phyloP scores from a whole-genome alignment of 2,329 filamentous ascomycete species.

The Neopestalotiopsis rosae region DNA sequence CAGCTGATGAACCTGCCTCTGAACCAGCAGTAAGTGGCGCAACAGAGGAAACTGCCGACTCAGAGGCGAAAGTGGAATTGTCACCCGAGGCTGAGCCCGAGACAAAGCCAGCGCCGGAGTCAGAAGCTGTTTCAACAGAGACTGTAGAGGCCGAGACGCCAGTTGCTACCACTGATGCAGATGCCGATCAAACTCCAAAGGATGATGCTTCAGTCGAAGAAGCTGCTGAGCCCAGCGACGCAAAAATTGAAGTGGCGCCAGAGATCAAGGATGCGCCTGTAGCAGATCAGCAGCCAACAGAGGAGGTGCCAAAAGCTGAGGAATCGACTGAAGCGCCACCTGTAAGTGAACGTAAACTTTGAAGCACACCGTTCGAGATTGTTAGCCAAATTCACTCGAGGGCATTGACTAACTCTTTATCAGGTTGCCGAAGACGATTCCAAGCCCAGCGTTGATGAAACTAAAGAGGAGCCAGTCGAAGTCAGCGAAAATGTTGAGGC shows the following conservation, averaged over 20 bases:
- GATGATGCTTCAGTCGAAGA: background rate
- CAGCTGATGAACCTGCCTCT: background rate
- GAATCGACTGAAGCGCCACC: background rate
- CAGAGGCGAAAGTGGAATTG: background rate
- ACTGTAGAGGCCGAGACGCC: background rate
- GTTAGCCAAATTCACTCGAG: background rate
- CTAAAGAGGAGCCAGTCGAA: background rate
- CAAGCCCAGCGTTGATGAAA: background rate
- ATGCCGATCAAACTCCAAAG: background rate
- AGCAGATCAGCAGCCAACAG: background rate
- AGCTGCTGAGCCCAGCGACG: background rate
- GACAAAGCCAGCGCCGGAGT: background rate
- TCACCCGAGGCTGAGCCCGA: too few relatives aligned
- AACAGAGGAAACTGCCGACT: background rate
- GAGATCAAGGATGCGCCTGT: background rate
- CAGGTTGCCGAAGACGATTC: background rate
- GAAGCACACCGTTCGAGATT: background rate
- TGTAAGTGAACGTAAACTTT: background rate
- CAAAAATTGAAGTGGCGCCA: background rate
- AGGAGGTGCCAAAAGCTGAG: background rate
- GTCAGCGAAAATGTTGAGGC: background rate
- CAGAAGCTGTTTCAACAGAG: background rate
- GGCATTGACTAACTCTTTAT: background rate
- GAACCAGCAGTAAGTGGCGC: too few relatives aligned
- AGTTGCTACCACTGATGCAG: background rate